Base-by-base conservation (phyloP, 2,329 filamentous ascomycete species). In the Talaromyces islandicus region DNA sequence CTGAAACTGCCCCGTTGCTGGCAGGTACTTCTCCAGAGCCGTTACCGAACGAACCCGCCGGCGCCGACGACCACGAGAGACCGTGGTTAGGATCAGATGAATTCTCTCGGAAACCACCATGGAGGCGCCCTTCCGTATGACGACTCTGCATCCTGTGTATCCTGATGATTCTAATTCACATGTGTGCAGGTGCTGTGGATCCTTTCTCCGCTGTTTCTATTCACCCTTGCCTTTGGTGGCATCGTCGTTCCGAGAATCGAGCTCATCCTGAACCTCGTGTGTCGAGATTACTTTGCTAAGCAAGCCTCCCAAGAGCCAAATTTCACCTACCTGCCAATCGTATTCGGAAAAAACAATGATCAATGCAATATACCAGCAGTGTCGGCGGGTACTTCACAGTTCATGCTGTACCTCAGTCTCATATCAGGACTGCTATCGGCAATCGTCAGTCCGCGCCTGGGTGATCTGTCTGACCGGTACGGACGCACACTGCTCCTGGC, bases 221-320 rank as follows among this genome's bases (percentile, higher is more conserved):
- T 91, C 70, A 91, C 91, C 0, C 79, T 95, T 58, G 92, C 92
- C 0, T 93, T 94, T 73, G 94, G 93, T 32, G 91, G 91, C 60
- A 84, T 90, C 7, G 80, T 94, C 7, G 90, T 97, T 9, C 92
- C 93, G 10, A 94, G 89, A 72, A 81, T 96, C 63, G 96, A 96
- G 69, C 77, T 97, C 75, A 91, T 96, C 63, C 81, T 96, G 63
- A 83, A 88, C 60, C 81, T 99, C 29, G 85, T 97, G 57, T 99
- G 94, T 74, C 85, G 86, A 63, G 83, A 89, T 62, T 95, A 96
- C 74, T 88, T 94, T 65, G 82, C 87, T 25, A 88, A 95, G 67
- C 78, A 83, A 71, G 80, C 83, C 7, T 71, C 81, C 4, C 65
- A 75, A 9, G 81, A 90, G 63, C 87, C 88, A 0, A 43, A 75